A percentile compares a stretch with the other conserved stretches of the same genome.
phyloP scores from a whole-genome alignment of 331 rosid genomes.

The Rosa hybrid region DNA sequence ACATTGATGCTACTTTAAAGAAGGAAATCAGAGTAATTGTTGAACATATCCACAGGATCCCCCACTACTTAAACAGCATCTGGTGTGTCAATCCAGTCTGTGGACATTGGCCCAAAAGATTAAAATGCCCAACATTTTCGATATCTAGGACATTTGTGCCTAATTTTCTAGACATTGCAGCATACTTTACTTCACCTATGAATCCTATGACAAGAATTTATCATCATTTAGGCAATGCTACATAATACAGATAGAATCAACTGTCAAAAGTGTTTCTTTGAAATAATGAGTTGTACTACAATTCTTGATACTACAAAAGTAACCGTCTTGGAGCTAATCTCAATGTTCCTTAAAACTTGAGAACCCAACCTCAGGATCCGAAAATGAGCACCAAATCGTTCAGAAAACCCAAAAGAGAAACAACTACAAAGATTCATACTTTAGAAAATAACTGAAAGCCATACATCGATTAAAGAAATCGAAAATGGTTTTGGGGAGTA shows the following conservation, averaged over 20 bases:
- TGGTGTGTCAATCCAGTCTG: not conserved
- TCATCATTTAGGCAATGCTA: not conserved
- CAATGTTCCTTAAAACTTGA: not conserved
- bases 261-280: not conserved
- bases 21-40: not conserved
- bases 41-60: not conserved
- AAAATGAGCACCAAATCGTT: not conserved
- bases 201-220: not conserved
- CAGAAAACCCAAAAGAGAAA: not conserved
- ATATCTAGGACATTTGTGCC: not conserved
- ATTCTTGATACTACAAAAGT: not conserved
- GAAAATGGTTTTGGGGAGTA: not conserved
- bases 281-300: not conserved
- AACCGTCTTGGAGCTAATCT: not conserved
- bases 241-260: not conserved
- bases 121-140: not conserved
- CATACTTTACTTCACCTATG: not conserved
- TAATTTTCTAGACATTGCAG: not conserved
- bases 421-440: slow-evolving; percentile 1
- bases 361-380: not conserved
- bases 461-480: not conserved
- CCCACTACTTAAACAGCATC: not conserved
- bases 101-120: not conserved
- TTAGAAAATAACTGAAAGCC: not conserved
- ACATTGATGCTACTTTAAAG: not conserved